phyloP scores from a whole-genome alignment of 805 yeast genomes.

The Wickerhamomyces chambardii region DNA sequence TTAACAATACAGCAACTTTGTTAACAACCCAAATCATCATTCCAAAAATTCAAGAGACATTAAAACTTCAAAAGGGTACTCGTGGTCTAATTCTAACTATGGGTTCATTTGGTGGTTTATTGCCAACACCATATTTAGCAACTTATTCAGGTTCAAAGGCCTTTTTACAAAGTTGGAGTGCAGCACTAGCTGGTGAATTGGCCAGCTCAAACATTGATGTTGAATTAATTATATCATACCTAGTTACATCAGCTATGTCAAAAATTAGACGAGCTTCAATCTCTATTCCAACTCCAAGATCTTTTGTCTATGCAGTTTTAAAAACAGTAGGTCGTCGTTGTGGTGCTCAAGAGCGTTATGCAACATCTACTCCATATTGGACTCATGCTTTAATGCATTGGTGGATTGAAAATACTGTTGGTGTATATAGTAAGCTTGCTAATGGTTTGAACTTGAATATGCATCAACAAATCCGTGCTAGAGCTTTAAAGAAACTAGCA shows the following conservation, averaged over 20 bases:
- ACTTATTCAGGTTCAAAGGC: constrained; percentile 96
- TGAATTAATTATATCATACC: constrained; percentile 74
- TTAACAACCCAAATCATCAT: constrained; percentile 73
- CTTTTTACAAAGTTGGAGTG: constrained; percentile 89
- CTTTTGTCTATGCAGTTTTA: constrained; percentile 70
- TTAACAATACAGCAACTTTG: constrained; percentile 80
- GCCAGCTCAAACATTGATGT: constrained; percentile 67
- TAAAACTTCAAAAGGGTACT: constrained; percentile 27
- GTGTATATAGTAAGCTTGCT: constrained; percentile 69
- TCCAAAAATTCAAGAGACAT: constrained; percentile 56
- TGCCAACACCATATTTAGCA: constrained; percentile 89
- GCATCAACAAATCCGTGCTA: constrained; percentile 72
- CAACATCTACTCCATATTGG: constrained; percentile 88
- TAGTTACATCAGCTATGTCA: constrained; percentile 94
- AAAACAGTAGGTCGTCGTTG: constrained; percentile 68
- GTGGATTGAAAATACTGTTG: constrained; percentile 67
- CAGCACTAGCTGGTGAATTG: constrained; percentile 83
- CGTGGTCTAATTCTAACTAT: constrained; percentile 80
- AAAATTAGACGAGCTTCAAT: constrained; percentile 73
- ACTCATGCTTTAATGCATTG: constrained; percentile 90
- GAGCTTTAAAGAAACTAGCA: constrained; percentile 76
- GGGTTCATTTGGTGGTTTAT: constrained; percentile 95
- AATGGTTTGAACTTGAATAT: constrained; percentile 59
- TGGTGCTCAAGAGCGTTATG: constrained; percentile 90
- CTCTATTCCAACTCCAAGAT: constrained; percentile 73